Percentiles rank a stretch among this genome's conserved stretches.
Evolutionary conservation across 73 alveolate species (phyloP).

Genomic region (Vitrella brassicaformis): DNA sequence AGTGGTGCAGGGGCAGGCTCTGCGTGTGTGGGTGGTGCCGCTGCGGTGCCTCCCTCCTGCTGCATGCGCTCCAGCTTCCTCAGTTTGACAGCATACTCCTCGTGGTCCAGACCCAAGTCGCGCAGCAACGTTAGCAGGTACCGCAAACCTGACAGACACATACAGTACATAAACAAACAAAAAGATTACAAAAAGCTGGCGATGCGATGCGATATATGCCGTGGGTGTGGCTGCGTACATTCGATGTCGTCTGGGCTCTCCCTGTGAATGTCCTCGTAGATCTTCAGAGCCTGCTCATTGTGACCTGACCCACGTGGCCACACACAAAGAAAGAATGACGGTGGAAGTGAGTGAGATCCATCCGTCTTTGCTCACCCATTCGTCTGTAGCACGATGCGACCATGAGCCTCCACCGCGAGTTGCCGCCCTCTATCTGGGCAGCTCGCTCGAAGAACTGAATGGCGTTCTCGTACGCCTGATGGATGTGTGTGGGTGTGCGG

Average conservation of each 20-base stretch:
- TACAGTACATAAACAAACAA: not conserved
- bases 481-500: too few relatives aligned
- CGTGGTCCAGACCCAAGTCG: not conserved
- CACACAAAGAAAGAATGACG: not conserved
- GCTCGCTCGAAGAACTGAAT: conserved; percentile 92
- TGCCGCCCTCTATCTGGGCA: conserved; percentile 88
- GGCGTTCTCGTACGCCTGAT: conserved; percentile 88
- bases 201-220: not conserved
- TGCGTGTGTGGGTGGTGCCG: not conserved
- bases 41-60: not conserved
- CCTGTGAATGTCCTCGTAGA: conserved; percentile 52
- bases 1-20: not conserved
- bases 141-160: not conserved
- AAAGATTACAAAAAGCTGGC: not conserved
- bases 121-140: not conserved
- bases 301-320: not conserved
- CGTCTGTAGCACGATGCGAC: conserved; percentile 92
- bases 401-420: conserved; percentile 78
- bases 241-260: conserved; percentile 81
- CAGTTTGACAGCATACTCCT: not conserved
- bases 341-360: not conserved
- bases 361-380: conserved; percentile 32
- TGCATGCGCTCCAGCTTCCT: not conserved
- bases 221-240: conserved; percentile 27
- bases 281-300: conserved; percentile 48